These are phyloP conservation scores for Petrea volubilis DNA, from an alignment of 257 asterid species.

Conservation along the genomic window DNA sequence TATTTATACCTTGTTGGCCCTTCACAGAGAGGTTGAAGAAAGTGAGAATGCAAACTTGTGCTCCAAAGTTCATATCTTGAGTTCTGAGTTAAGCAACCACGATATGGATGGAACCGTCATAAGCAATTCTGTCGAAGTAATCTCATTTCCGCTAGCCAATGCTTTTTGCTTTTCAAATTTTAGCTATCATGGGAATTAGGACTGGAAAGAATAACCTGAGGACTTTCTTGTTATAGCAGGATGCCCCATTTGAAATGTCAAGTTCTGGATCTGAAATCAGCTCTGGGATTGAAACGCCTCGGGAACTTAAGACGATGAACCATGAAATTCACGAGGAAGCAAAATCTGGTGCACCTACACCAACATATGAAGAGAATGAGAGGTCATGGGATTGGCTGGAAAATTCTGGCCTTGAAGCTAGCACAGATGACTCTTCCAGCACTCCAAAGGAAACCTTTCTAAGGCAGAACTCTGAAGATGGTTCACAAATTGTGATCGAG, in stretches of 20 bases:
- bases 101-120: constrained; percentile 36
- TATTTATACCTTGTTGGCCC: constrained; percentile 7
- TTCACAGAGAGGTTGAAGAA: constrained; percentile 59
- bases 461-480: constrained; percentile 39
- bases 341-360: constrained; percentile 33
- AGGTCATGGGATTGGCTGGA: constrained; percentile 76
- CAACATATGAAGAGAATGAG: constrained; percentile 31
- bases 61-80: constrained; percentile 47
- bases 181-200: neutral
- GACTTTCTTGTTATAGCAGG: constrained; percentile 36
- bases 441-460: constrained; percentile 46
- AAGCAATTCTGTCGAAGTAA: constrained; percentile 53
- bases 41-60: constrained; percentile 40
- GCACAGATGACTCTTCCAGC: constrained; percentile 55
- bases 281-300: constrained; percentile 56
- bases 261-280: constrained; percentile 80
- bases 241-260: constrained; percentile 35
- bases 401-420: constrained; percentile 48
- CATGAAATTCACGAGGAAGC: constrained; percentile 17
- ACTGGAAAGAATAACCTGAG: neutral
- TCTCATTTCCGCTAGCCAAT: constrained; percentile 9
- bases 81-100: constrained; percentile 42
- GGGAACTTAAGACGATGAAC: constrained; percentile 48
- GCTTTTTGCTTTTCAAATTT: neutral
- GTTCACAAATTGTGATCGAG: constrained; percentile 44